Evolutionary conservation across 805 yeast species (phyloP).

Genomic region (Komagataella pseudopastoris): DNA sequence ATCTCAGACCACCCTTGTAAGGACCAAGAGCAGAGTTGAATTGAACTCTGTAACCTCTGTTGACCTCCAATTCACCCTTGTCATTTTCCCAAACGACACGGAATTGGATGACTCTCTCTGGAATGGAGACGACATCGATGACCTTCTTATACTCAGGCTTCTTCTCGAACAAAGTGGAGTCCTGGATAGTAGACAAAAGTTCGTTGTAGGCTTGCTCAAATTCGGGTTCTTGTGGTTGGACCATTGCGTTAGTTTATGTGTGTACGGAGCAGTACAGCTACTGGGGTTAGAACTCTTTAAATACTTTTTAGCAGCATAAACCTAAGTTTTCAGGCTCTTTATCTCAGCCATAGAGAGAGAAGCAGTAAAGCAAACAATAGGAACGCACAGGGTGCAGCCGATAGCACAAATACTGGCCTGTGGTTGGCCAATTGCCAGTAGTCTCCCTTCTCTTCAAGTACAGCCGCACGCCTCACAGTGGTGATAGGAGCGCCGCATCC

Average conservation of each 20-base stretch:
- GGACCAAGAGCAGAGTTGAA: constrained; percentile 98
- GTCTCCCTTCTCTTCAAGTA: background rate
- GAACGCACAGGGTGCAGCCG: background rate
- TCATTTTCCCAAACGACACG: constrained; percentile 98
- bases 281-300: background rate
- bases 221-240: constrained; percentile 90
- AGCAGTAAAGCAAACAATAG: background rate
- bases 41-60: constrained; percentile 97
- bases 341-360: background rate
- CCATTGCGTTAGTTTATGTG: constrained; percentile 27
- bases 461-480: background rate
- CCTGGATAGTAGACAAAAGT: constrained; percentile 76
- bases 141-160: constrained; percentile 86
- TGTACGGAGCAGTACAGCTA: background rate
- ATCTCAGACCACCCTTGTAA: constrained; percentile 96
- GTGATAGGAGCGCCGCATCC: background rate
- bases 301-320: background rate
- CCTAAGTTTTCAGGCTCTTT: background rate
- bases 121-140: constrained; percentile 81
- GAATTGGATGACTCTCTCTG: constrained; percentile 94
- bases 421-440: background rate
- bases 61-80: constrained; percentile 80
- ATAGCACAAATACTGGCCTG: background rate
- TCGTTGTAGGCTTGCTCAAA: constrained; percentile 98
- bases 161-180: constrained; percentile 79